Evolutionary conservation across 1,139 yeast species (phyloP), one percentile per base, ranked within the genome.

Genomic region (Debaryomycetaceae sp.): DNA sequence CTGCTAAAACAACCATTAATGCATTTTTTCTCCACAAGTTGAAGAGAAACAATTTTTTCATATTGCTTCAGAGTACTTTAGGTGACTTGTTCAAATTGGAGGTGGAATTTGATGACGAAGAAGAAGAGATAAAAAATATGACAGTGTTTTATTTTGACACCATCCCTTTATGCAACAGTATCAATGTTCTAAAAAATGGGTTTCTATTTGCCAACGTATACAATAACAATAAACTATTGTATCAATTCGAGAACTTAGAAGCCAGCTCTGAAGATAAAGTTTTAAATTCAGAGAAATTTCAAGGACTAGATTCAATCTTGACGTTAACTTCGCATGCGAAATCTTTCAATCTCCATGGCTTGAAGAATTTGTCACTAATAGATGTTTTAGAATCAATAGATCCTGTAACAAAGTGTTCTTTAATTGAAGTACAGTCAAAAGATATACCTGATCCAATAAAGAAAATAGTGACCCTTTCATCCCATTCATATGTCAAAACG

Each of bases 11-110:
- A 1, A 61, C 62, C 7, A 73, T 85, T 11, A 70, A 81, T 2
- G 56, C 75, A 15, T 84, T 83, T 34, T 79, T 78, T 4, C 72
- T 81, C 36, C 96, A 88, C 58, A 75, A 68, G 40, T 61, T 84
- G 58, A 69, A 68, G 46, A 83, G 81, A 50, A 65, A 65, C 28
- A 68, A 75, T 11, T 87, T 84, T 50, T 87, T 91, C 51, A 73
- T 83, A n/a, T 59, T 92, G 18, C 50, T 87, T 0, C 98, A 92
- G 54, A 77, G 80, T 14, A 72, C 78, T 33, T 56, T 63, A 9
- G 98, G 98, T 9, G 96, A 88, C 54, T 49, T 88, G n/a, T 86
- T 81, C 63, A 88, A 87, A 53, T 58, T 88, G 6, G 70, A 79
- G 4, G 60, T 86, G 3, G 70, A 66, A 16, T 65, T 51, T 40